Evolutionary conservation across 2,329 filamentous ascomycete species (phyloP).

Genomic region (Aureobasidium namibiae): DNA sequence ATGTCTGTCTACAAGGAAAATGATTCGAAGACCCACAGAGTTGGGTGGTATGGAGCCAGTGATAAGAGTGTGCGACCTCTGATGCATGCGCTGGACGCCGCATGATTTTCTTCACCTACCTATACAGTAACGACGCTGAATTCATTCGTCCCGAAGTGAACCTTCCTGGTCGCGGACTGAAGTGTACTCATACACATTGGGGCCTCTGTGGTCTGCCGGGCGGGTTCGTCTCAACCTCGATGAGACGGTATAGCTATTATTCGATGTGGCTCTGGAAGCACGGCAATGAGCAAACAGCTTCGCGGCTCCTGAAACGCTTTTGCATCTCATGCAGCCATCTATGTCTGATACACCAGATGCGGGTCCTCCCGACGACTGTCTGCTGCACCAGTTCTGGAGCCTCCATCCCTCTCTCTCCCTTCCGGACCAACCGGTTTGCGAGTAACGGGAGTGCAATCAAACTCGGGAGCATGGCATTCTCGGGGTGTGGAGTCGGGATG

Average conservation of each 20-base stretch:
- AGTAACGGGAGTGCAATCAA: conserved; percentile 3
- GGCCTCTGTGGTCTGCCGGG: not conserved
- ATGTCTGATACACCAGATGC: conserved; percentile 8
- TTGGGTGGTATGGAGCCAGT: not conserved
- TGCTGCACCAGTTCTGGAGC: not conserved
- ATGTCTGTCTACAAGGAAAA: not conserved
- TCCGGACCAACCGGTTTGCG: conserved; percentile 1
- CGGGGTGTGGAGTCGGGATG: not conserved
- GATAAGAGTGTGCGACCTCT: conserved; percentile 2
- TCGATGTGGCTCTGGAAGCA: not conserved
- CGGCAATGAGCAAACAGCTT: not conserved
- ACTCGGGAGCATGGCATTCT: conserved; percentile 5
- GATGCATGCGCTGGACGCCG: not conserved
- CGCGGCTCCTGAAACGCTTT: conserved; percentile 9
- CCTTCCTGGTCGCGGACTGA: not conserved
- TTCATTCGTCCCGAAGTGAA: not conserved
- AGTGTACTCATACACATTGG: not conserved
- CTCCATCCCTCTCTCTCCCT: conserved; percentile 7
- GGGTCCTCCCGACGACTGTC: not conserved
- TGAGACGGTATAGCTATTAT: not conserved
- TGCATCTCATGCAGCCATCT: conserved; percentile 6
- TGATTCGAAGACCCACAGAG: not conserved
- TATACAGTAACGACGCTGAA: not conserved
- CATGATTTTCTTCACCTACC: not conserved
- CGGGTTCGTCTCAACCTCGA: not conserved